Conservation (phyloP, 305 asterid genomes). For the Solanum hybrid region DNA sequence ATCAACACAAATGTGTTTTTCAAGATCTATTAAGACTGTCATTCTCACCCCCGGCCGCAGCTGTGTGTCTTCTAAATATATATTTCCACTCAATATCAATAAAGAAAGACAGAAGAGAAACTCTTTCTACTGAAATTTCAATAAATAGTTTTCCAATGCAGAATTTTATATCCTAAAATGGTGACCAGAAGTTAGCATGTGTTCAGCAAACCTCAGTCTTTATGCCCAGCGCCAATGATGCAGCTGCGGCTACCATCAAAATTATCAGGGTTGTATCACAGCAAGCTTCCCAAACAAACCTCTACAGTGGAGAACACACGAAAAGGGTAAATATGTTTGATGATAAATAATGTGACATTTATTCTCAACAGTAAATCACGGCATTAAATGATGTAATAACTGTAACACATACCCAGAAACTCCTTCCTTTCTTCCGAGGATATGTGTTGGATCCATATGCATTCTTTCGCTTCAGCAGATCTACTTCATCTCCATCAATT, state of each 20-base stretch:
- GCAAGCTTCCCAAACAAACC: slow-evolving; percentile 91
- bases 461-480: slow-evolving; percentile 42
- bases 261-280: slow-evolving; percentile 83
- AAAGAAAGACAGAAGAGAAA: neutral
- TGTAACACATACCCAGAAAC: slow-evolving; percentile 37
- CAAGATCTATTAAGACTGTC: neutral
- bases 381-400: neutral
- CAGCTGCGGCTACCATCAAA: slow-evolving; percentile 98
- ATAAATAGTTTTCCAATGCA: neutral
- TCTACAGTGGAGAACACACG: slow-evolving; percentile 24
- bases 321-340: neutral
- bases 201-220: slow-evolving; percentile 73
- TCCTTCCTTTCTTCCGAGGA: slow-evolving; percentile 87
- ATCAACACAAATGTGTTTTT: neutral
- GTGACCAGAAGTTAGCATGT: neutral
- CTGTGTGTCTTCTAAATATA: neutral
- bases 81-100: neutral
- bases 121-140: neutral
- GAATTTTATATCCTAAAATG: neutral
- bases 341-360: neutral
- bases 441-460: slow-evolving; percentile 91
- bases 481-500: slow-evolving; percentile 56
- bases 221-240: slow-evolving; percentile 92
- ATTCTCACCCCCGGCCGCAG: neutral
- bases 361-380: neutral